These are phyloP conservation scores for Bryopsis sp. DNA, from an alignment of 139 green algal genomes.

Conservation along the genomic window DNA sequence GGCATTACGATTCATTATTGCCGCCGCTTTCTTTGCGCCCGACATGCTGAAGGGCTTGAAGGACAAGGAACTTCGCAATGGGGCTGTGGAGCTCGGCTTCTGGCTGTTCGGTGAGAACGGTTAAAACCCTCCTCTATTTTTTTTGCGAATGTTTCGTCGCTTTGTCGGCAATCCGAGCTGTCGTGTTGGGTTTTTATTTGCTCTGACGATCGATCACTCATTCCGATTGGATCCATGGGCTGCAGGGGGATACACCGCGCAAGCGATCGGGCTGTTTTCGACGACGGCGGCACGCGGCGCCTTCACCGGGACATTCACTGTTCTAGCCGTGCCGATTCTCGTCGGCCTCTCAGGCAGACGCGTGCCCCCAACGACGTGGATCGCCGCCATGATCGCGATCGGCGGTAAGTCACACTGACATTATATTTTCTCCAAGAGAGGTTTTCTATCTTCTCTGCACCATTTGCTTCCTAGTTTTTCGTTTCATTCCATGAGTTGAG, in stretches of 20 bases:
- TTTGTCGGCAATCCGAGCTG: no score
- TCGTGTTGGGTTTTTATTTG: no score
- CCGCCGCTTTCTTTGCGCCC: constrained; percentile 26
- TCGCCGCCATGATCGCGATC: constrained; percentile 42
- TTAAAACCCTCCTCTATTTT: no score
- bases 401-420: constrained; percentile 47
- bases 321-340: constrained; percentile 71
- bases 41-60: constrained; percentile 10
- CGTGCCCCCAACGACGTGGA: constrained; percentile 52
- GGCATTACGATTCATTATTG: constrained; percentile 27
- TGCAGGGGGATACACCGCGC: constrained; percentile 50
- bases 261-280: constrained; percentile 48
- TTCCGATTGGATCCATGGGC: no score
- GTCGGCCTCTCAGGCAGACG: constrained; percentile 48
- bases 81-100: constrained; percentile 26
- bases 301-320: constrained; percentile 75
- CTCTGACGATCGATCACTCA: no score
- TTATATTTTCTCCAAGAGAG: no score
- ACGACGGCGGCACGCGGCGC: constrained; percentile 54
- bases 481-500: no score
- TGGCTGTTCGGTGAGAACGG: constrained; percentile 27
- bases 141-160: no score
- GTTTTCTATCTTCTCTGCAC: no score
- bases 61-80: background rate
- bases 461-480: no score